Evolutionary conservation across 1,284 basidiomycete species (phyloP), one percentile per base, ranked within the genome.

Genomic region (Ustilago tritici): DNA sequence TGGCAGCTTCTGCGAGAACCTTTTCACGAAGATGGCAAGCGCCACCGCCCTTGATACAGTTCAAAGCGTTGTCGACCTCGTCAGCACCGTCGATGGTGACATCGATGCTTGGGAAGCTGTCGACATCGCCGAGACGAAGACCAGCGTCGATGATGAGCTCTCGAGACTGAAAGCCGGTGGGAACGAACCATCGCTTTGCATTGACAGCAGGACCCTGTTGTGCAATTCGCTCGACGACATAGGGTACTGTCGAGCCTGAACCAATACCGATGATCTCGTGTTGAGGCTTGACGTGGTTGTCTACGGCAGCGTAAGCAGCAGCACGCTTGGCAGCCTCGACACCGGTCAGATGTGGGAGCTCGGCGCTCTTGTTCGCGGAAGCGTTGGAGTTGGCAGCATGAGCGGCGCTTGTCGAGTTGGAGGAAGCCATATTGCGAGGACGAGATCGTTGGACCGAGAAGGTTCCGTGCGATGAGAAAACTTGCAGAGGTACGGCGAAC

Each of bases 41-140:
- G 11, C 96, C 96, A 65, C 96, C 96, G 14, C 96, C 96, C 88
- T 99, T 99, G 89, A 99, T 96, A 72, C 93, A 93, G 88, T 99
- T 97, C 61, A 99, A 89, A 46, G 91, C 88, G 49, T 89, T 87
- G 87, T 98, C 95, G 38, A 98, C 94, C 87, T 98, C 96, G 82
- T 99, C 96, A 1, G 96, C 96, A 50, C 96, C 96, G 86, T 99
- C 96, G 63, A 99, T 92, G 7, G 95, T 97, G 34, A 99, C 94
- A 83, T 99, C 97, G 65, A 99, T 92, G 10, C 89, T 88, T 2
- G 93, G 92, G 87, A 93, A 82, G 49, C 68, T 75, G 70, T 85
- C 84, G 4, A 98, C 92, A 83, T 99, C 97, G 36, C 95, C 97
- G 7, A 99, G 90, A 40, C 88, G 91, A 11, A 99, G 89, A 9